Evolutionary conservation across 1,284 basidiomycete species (phyloP), one percentile per base, ranked within the genome.

Genomic region (Naganishia liquefaciens): DNA sequence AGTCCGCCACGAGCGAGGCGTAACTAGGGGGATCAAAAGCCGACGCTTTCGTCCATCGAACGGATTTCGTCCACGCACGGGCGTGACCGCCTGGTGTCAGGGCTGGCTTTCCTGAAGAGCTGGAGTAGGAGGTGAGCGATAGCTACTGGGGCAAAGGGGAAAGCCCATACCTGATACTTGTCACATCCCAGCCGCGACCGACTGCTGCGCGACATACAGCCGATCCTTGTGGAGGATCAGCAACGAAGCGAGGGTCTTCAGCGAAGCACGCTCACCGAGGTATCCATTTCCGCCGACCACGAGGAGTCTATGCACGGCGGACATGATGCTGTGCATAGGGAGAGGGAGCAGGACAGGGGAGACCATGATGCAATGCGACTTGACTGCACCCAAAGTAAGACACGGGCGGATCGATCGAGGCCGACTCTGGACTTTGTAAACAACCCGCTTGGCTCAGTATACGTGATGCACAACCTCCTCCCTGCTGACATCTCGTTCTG

Each of bases 221-320:
- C 27, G 94, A 96, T 64, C 95, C 94, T 95, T 69, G 25, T 4
- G 9, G 19, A 15, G 33, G 4, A 54, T n/a, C 15, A 37, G 42
- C 23, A 72, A 33, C 21, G 15, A 52, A 17, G 47, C 11, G 21
- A 49, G 42, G 13, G 42, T 52, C 2, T 42, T 21, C 39, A 13
- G 21, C 37, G 53, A 57, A 57, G 65, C 30, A 11, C 33, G 67
- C 81, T 67, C 70, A 90, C 92, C 93, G 70, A 97, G 86, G 81
- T 95, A 97, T 15, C 94, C 93, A 77, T 96, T 96, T 37, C 93
- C 93, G 21, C 94, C 94, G 1, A 96, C 86, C 37, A 97, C 92
- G 9, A 94, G 85, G 65, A 96, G 83, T 74, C 83, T 86, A 68
- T 83, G 85, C 30, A 30, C 54, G 33, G 63, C 40, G 15, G 63